Evolutionary conservation across 2,329 filamentous ascomycete genomes (phyloP).

Genomic region (Penicillium expansum): DNA sequence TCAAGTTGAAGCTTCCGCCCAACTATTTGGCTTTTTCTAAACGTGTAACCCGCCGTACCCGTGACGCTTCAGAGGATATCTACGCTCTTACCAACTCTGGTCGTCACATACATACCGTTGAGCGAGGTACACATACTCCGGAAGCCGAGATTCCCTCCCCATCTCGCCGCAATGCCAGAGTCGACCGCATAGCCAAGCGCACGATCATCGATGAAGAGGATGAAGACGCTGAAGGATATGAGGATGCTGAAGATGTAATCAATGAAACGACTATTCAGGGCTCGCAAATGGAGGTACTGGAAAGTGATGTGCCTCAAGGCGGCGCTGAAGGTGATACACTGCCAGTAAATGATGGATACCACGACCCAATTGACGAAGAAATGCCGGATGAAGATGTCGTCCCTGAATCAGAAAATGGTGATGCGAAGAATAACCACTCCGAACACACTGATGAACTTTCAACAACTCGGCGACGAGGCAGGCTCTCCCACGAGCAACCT

Average conservation of each 20-base stretch:
- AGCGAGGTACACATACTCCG: slow-evolving; percentile 54
- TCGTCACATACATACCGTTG: slow-evolving; percentile 54
- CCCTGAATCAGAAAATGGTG: slow-evolving; percentile 43
- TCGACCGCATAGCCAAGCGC: slow-evolving; percentile 42
- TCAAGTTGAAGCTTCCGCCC: slow-evolving; percentile 32
- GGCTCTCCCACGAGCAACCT: slow-evolving; percentile 24
- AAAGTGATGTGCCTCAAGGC: slow-evolving; percentile 39
- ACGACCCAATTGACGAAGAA: slow-evolving; percentile 33
- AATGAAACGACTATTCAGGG: slow-evolving; percentile 40
- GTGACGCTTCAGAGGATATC: slow-evolving; percentile 56
- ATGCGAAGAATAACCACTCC: slow-evolving; percentile 32
- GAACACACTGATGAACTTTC: slow-evolving; percentile 56
- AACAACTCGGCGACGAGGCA: slow-evolving; percentile 47
- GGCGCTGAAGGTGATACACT: slow-evolving; percentile 34
- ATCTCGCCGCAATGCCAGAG: slow-evolving; percentile 30
- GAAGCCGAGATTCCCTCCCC: slow-evolving; percentile 34
- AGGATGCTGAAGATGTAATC: slow-evolving; percentile 36
- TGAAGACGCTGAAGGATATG: slow-evolving; percentile 23
- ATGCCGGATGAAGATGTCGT: slow-evolving; percentile 40
- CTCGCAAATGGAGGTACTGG: slow-evolving; percentile 44
- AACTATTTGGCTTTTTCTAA: slow-evolving; percentile 35
- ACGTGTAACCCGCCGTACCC: slow-evolving; percentile 59
- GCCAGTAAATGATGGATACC: slow-evolving; percentile 17
- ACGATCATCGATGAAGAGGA: slow-evolving; percentile 33
- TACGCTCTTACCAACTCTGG: slow-evolving; percentile 60